phyloP scores from a whole-genome alignment of 495 filamentous ascomycete species.

The Penicillium atrosanguineum region DNA sequence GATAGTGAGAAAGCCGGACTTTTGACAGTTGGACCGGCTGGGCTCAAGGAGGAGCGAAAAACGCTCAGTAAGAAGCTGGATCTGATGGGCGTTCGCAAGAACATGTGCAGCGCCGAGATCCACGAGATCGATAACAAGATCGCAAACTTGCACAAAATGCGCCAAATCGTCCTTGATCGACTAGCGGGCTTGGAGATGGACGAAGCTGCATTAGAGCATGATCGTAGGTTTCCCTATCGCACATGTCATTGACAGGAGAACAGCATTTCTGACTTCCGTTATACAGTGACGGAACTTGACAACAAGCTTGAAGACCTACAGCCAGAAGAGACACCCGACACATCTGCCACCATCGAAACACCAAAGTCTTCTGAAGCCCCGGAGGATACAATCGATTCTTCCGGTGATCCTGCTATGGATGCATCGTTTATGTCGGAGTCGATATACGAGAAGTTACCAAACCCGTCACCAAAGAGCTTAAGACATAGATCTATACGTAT shows the following conservation, averaged over 20 bases:
- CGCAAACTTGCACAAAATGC: constrained; percentile 88
- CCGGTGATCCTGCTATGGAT: constrained; percentile 57
- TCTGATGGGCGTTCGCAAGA: constrained; percentile 89
- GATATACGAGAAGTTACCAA: constrained; percentile 89
- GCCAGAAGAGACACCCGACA: constrained; percentile 66
- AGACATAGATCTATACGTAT: constrained; percentile 62
- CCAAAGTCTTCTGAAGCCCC: constrained; percentile 57
- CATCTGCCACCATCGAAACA: constrained; percentile 52
- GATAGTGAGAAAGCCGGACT: constrained; percentile 52
- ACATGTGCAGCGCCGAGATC: constrained; percentile 96
- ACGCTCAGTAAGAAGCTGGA: constrained; percentile 78
- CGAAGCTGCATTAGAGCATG: constrained; percentile 84
- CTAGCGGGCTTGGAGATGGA: constrained; percentile 89
- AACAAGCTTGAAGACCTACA: constrained; percentile 75
- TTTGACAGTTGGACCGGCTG: constrained; percentile 61
- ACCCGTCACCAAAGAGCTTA: constrained; percentile 57
- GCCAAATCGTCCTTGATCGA: constrained; percentile 87
- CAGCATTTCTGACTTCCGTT: neutral
- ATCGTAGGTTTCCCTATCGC: constrained; percentile 53
- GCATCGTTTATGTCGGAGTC: constrained; percentile 95
- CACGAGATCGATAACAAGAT: constrained; percentile 97
- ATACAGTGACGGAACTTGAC: constrained; percentile 74
- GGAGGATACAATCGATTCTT: constrained; percentile 44
- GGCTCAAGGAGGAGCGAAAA: constrained; percentile 74
- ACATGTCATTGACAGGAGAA: neutral